Conservation (phyloP, 1,139 yeast genomes). For the Yamadazyma mexicana region DNA sequence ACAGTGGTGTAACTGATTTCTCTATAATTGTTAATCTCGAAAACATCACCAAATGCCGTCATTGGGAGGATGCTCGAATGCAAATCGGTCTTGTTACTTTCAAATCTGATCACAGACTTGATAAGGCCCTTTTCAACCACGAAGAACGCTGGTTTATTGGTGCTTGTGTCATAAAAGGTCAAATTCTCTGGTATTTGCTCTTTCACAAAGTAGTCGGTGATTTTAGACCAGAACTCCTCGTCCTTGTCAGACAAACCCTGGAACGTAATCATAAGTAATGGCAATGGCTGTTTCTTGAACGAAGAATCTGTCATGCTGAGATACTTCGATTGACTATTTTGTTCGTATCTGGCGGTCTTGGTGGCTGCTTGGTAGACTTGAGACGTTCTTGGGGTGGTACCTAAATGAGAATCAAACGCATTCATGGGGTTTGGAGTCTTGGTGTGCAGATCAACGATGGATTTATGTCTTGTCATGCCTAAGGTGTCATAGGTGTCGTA, state of each 20-base stretch:
- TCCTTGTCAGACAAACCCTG: slow-evolving; percentile 63
- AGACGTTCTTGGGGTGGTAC: slow-evolving; percentile 59
- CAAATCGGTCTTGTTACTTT: slow-evolving; percentile 56
- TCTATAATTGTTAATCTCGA: slow-evolving; percentile 35
- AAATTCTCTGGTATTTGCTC: slow-evolving; percentile 51
- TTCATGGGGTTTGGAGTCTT: slow-evolving; percentile 13
- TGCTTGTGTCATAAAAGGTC: slow-evolving; percentile 46
- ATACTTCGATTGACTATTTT: slow-evolving; percentile 31
- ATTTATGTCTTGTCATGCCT: slow-evolving; percentile 17
- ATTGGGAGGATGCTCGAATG: slow-evolving; percentile 83
- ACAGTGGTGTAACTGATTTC: slow-evolving; percentile 48
- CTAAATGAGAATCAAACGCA: slow-evolving; percentile 13
- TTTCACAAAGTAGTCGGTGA: slow-evolving; percentile 53
- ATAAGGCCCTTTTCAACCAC: slow-evolving; percentile 80
- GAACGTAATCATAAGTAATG: slow-evolving; percentile 67
- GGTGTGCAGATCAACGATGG: slow-evolving; percentile 14
- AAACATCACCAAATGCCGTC: slow-evolving; percentile 82
- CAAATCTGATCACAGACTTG: slow-evolving; percentile 57
- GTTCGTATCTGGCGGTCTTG: slow-evolving; percentile 47
- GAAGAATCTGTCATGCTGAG: slow-evolving; percentile 26
- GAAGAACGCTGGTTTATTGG: slow-evolving; percentile 52
- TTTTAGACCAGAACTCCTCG: slow-evolving; percentile 63
- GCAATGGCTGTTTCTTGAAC: slow-evolving; percentile 60
- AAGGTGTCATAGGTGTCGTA: slow-evolving; percentile 14
- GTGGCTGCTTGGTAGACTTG: slow-evolving; percentile 66